Evolutionary conservation across 2,329 filamentous ascomycete species (phyloP).

Genomic region (Pestalotiopsis sp.): DNA sequence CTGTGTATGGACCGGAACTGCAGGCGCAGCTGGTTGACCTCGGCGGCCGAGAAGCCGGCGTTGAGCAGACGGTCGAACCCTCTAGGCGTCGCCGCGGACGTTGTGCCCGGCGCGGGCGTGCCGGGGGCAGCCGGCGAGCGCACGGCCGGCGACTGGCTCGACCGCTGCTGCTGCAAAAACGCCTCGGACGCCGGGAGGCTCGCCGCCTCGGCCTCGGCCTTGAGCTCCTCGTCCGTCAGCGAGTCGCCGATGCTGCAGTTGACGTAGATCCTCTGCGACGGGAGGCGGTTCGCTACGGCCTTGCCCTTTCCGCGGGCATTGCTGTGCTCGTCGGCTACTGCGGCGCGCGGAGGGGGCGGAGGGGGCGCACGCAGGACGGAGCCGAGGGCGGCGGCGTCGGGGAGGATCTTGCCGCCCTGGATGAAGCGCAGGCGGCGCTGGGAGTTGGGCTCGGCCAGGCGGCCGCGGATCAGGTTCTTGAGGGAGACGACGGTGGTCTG

Average conservation of each 20-base stretch:
- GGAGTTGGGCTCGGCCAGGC: constrained; percentile 65
- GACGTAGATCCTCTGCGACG: constrained; percentile 72
- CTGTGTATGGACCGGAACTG: constrained; percentile 89
- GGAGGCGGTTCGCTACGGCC: constrained; percentile 53
- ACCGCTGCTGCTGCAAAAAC: neutral
- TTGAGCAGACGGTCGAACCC: constrained; percentile 87
- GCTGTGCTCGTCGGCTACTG: constrained; percentile 15
- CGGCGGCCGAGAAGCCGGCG: constrained; percentile 79
- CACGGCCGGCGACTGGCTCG: neutral
- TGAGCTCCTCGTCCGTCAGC: constrained; percentile 70
- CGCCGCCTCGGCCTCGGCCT: constrained; percentile 61
- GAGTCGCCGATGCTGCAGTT: constrained; percentile 89
- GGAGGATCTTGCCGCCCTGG: constrained; percentile 83
- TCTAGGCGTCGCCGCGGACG: constrained; percentile 54
- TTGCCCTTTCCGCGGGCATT: constrained; percentile 61
- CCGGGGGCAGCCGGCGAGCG: constrained; percentile 5
- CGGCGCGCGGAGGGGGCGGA: constrained; percentile 44
- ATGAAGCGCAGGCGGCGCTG: constrained; percentile 83
- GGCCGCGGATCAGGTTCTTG: constrained; percentile 78
- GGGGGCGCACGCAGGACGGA: constrained; percentile 67
- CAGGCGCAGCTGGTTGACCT: constrained; percentile 81
- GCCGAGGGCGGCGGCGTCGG: constrained; percentile 71
- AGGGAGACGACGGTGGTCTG: constrained; percentile 76
- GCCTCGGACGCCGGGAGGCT: constrained; percentile 14
- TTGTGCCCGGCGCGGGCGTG: constrained; percentile 21